phyloP scores from a whole-genome alignment of 306 rosid species.

The Dryas drummondii region DNA sequence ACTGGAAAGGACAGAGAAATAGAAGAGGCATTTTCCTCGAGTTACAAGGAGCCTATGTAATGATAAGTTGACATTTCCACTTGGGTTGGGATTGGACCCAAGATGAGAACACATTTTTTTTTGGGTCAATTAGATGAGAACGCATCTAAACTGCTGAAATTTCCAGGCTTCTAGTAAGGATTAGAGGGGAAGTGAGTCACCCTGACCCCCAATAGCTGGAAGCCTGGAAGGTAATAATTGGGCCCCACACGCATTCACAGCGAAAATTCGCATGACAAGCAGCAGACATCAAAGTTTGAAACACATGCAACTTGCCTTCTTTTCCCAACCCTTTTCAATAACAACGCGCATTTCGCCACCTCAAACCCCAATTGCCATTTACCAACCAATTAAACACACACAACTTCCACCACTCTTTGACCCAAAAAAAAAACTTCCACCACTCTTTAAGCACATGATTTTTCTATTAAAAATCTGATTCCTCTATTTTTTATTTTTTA shows the following conservation, averaged over 20 bases:
- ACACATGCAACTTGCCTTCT: neutral
- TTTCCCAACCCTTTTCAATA: neutral
- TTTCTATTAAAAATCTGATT: neutral
- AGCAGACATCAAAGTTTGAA: neutral
- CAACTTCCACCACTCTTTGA: neutral
- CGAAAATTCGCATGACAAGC: slow-evolving; percentile 16
- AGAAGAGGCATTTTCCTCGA: neutral
- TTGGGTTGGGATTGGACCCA: neutral
- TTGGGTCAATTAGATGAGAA: neutral
- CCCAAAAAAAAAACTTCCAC: neutral
- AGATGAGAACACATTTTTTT: neutral
- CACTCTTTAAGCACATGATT: neutral
- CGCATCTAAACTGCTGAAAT: neutral
- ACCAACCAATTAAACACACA: neutral
- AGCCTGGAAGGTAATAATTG: neutral
- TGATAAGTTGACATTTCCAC: neutral
- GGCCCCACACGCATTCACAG: slow-evolving; percentile 48
- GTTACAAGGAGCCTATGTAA: neutral
- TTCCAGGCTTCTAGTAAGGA: neutral
- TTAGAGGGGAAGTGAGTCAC: neutral
- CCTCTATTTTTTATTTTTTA: neutral
- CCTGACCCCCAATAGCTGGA: slow-evolving; percentile 11
- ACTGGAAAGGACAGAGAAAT: neutral
- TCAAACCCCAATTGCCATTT: no score
- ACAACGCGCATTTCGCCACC: slow-evolving; percentile 26